phyloP scores from a whole-genome alignment of 1,284 basidiomycete species.

The Cryptococcus amylolentus region DNA sequence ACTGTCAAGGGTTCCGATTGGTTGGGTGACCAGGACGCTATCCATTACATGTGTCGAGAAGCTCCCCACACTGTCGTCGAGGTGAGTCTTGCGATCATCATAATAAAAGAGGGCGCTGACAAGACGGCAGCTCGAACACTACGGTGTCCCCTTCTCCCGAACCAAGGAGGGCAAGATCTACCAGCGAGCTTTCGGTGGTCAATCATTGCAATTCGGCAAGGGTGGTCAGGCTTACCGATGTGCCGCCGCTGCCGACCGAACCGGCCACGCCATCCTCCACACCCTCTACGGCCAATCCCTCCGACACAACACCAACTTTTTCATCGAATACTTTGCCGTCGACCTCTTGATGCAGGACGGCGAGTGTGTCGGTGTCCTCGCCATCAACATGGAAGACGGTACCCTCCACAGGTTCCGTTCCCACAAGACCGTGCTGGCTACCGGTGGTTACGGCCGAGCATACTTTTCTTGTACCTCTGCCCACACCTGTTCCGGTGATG shows the following conservation, averaged over 20 bases:
- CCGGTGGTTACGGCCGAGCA: slow-evolving; percentile 95
- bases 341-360: slow-evolving; percentile 99
- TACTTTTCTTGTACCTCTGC: slow-evolving; percentile 99
- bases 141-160: slow-evolving; percentile 96
- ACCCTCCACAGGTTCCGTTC: slow-evolving; percentile 97
- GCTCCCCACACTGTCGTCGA: slow-evolving; percentile 91
- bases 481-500: slow-evolving; percentile 98
- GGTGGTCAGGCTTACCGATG: slow-evolving; percentile 99
- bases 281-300: slow-evolving; percentile 98
- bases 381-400: slow-evolving; percentile 99
- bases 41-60: slow-evolving; percentile 98
- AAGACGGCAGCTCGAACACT: slow-evolving; percentile 82
- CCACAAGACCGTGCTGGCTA: slow-evolving; percentile 98
- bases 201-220: slow-evolving; percentile 95
- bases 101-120: background rate
- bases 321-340: slow-evolving; percentile 99
- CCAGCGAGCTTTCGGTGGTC: slow-evolving; percentile 98
- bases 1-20: slow-evolving; percentile 99
- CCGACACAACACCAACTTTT: slow-evolving; percentile 99
- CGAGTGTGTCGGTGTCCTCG: slow-evolving; percentile 98
- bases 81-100: slow-evolving; percentile 53
- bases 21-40: slow-evolving; percentile 99
- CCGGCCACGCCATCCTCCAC: slow-evolving; percentile 97
- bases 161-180: slow-evolving; percentile 99
- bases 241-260: slow-evolving; percentile 97